Conservation (phyloP, 495 filamentous ascomycete species). For the Cercophora newfieldiana region DNA sequence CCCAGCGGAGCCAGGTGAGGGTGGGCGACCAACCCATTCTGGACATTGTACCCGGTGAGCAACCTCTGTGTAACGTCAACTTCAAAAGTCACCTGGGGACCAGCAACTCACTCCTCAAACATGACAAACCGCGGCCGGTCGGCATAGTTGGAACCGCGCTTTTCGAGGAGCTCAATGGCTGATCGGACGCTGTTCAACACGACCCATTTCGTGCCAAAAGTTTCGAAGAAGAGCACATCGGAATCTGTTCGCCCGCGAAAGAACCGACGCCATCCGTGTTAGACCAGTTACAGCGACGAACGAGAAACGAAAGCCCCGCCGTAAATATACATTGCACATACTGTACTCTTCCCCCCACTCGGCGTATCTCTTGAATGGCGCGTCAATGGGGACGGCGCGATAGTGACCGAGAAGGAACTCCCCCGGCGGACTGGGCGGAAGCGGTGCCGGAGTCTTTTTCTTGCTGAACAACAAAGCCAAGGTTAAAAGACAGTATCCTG, state of each 20-base stretch:
- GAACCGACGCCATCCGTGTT: neutral
- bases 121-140: slow-evolving; percentile 50
- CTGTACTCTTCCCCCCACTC: slow-evolving; percentile 43
- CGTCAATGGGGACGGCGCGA: slow-evolving; percentile 40
- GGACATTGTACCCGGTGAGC: neutral
- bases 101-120: slow-evolving; percentile 41
- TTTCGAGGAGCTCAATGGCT: slow-evolving; percentile 46
- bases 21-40: slow-evolving; percentile 50
- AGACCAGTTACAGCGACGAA: neutral
- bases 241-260: slow-evolving; percentile 23
- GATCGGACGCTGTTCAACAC: slow-evolving; percentile 44
- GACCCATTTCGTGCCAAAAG: slow-evolving; percentile 44
- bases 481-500: neutral
- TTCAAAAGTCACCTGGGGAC: no score
- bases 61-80: slow-evolving; percentile 4
- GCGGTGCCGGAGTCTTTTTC: slow-evolving; percentile 22
- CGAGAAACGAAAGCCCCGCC: neutral
- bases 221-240: slow-evolving; percentile 42
- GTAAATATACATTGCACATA: slow-evolving; percentile 20
- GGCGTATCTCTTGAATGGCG: slow-evolving; percentile 43
- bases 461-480: neutral
- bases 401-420: slow-evolving; percentile 46
- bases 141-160: slow-evolving; percentile 44
- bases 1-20: slow-evolving; percentile 51
- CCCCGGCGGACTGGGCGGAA: slow-evolving; percentile 40